These are phyloP conservation scores for Achlya hypogyna DNA, from an alignment of 352 stramenopile species.

Conservation along the genomic window DNA sequence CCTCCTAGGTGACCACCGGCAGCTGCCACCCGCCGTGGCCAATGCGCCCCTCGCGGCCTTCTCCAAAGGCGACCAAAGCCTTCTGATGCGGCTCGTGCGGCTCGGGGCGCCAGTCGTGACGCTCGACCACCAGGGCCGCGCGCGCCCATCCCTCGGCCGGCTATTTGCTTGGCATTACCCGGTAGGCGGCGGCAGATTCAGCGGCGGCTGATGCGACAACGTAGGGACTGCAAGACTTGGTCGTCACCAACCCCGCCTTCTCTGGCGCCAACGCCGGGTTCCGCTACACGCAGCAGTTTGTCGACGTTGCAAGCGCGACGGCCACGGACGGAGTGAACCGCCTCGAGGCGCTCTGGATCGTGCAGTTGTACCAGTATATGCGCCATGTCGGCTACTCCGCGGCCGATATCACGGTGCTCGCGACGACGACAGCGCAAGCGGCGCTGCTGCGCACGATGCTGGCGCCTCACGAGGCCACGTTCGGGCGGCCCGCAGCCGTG, in stretches of 20 bases:
- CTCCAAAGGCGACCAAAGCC: constrained; percentile 89
- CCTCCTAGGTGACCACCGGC: constrained; percentile 91
- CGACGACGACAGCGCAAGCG: constrained; percentile 94
- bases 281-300: constrained; percentile 80
- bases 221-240: constrained; percentile 25
- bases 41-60: constrained; percentile 82
- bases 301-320: constrained; percentile 62
- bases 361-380: constrained; percentile 91
- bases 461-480: constrained; percentile 22
- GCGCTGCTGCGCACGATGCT: constrained; percentile 87
- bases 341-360: constrained; percentile 90
- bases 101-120: constrained; percentile 87
- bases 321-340: constrained; percentile 88
- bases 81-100: constrained; percentile 92
- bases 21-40: constrained; percentile 89
- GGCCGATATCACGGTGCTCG: constrained; percentile 90
- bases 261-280: constrained; percentile 85
- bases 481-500: constrained; percentile 39
- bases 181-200: not conserved
- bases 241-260: constrained; percentile 21
- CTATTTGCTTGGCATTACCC: constrained; percentile 85
- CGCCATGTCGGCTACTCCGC: constrained; percentile 85
- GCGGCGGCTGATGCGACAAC: constrained; percentile 1
- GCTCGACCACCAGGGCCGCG: constrained; percentile 87
- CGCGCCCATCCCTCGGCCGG: constrained; percentile 73